Conservation (phyloP, 23 red algal species). For the Gracilaria domingensis region DNA sequence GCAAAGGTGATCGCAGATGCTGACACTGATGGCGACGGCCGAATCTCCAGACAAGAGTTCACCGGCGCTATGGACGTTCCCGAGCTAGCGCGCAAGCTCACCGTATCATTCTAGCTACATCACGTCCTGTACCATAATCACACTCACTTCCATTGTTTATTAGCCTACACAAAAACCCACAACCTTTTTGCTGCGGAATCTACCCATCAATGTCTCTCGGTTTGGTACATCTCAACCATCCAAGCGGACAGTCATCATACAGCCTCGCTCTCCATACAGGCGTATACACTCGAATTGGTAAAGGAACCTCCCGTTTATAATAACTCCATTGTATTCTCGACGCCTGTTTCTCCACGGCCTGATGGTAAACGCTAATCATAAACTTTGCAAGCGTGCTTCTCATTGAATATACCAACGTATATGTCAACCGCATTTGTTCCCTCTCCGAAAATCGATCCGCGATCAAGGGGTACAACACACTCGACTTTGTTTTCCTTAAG, state of each 20-base stretch:
- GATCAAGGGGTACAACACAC: slow-evolving; percentile 49
- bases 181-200: background rate
- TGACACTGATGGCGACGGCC: slow-evolving; percentile 74
- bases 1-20: slow-evolving; percentile 72
- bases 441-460: slow-evolving; percentile 30
- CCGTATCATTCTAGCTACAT: slow-evolving; percentile 2
- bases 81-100: slow-evolving; percentile 39
- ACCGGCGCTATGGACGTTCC: slow-evolving; percentile 43
- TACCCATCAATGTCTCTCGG: background rate
- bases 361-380: slow-evolving; percentile 55
- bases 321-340: slow-evolving; percentile 42
- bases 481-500: slow-evolving; percentile 36
- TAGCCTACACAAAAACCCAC: background rate
- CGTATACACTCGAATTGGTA: slow-evolving; percentile 70
- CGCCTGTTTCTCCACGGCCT: slow-evolving; percentile 45
- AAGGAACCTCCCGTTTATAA: slow-evolving; percentile 64
- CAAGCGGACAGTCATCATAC: slow-evolving; percentile 55
- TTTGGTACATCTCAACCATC: slow-evolving; percentile 32
- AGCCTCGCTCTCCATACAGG: slow-evolving; percentile 60
- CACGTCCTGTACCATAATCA: background rate
- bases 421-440: slow-evolving; percentile 42
- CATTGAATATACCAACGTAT: slow-evolving; percentile 53
- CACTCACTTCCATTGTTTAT: background rate
- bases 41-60: slow-evolving; percentile 66
- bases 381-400: slow-evolving; percentile 58